A percentile compares a stretch with the other conserved stretches of the same genome.
Conservation (phyloP, 768 basidiomycete genomes). For the Amanita thiersii region DNA sequence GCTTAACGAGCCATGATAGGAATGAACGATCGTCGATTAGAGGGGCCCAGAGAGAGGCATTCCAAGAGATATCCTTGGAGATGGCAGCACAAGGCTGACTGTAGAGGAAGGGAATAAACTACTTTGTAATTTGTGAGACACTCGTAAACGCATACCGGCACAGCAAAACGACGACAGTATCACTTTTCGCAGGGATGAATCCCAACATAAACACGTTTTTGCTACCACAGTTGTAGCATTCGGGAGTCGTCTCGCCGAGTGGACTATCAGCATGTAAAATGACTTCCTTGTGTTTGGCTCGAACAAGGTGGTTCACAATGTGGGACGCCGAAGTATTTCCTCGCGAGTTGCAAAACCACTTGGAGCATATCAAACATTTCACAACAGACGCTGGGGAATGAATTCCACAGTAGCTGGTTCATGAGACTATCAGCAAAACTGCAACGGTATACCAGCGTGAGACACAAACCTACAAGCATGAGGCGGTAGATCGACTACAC, state of each 20-base stretch:
- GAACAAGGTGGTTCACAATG: slow-evolving; percentile 98
- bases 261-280: slow-evolving; percentile 93
- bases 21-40: slow-evolving; percentile 98
- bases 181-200: slow-evolving; percentile 98
- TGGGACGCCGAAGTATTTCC: slow-evolving; percentile 98
- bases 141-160: slow-evolving; percentile 63
- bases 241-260: slow-evolving; percentile 93
- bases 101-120: not conserved
- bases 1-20: slow-evolving; percentile 98
- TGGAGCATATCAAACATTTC: slow-evolving; percentile 84
- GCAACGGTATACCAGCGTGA: slow-evolving; percentile 7
- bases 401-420: slow-evolving; percentile 87
- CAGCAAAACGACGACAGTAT: slow-evolving; percentile 95
- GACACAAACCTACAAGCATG: slow-evolving; percentile 88
- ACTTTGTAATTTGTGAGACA: not conserved
- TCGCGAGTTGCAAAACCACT: slow-evolving; percentile 99
- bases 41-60: slow-evolving; percentile 94
- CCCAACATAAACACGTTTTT: slow-evolving; percentile 99
- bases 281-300: slow-evolving; percentile 99
- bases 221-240: slow-evolving; percentile 98
- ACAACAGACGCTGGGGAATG: slow-evolving; percentile 97
- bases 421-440: not conserved
- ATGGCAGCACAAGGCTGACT: slow-evolving; percentile 98
- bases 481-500: slow-evolving; percentile 69
- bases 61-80: slow-evolving; percentile 98